A percentile compares a stretch with the other conserved stretches of the same genome.
These are phyloP conservation scores for Capsella rubella DNA, from an alignment of 441 rosid genomes.

Conservation along the genomic window DNA sequence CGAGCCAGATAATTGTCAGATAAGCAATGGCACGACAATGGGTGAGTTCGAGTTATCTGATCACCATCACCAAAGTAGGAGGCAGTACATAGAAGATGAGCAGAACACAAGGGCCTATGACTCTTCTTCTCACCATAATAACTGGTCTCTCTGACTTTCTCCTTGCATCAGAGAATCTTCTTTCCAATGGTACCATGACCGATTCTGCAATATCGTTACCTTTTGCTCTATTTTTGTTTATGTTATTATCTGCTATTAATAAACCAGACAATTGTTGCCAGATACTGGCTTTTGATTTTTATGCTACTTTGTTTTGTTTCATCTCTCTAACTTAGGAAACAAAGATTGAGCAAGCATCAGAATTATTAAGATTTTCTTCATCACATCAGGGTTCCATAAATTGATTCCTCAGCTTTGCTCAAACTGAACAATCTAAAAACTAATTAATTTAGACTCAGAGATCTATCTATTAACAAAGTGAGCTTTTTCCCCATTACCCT, in stretches of 20 bases:
- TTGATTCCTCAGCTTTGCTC: not conserved
- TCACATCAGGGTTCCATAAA: not conserved
- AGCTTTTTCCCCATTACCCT: too few relatives aligned
- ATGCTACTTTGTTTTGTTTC: not conserved
- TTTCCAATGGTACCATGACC: not conserved
- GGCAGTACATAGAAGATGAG: constrained; percentile 66
- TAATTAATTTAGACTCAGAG: too few relatives aligned
- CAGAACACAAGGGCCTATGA: constrained; percentile 58
- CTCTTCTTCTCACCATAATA: constrained; percentile 58
- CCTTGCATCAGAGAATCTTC: constrained; percentile 25
- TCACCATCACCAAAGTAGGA: constrained; percentile 49
- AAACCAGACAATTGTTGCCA: constrained; percentile 40
- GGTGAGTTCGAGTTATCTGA: constrained; percentile 53
- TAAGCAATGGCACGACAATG: constrained; percentile 40
- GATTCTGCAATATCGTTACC: constrained; percentile 20
- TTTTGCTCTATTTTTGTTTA: not conserved
- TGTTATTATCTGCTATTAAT: constrained; percentile 11
- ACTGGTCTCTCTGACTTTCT: constrained; percentile 64
- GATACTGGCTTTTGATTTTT: constrained; percentile 14
- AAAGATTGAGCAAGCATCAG: not conserved
- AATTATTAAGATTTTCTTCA: not conserved
- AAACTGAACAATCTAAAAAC: not conserved
- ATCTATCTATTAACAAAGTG: too few relatives aligned
- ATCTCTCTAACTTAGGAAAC: constrained; percentile 8
- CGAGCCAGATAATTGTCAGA: constrained; percentile 53